Percentiles rank a stretch among this genome's conserved stretches.
Evolutionary conservation across 179 eudicot species (phyloP).

Genomic region (Carnegiea gigantea): DNA sequence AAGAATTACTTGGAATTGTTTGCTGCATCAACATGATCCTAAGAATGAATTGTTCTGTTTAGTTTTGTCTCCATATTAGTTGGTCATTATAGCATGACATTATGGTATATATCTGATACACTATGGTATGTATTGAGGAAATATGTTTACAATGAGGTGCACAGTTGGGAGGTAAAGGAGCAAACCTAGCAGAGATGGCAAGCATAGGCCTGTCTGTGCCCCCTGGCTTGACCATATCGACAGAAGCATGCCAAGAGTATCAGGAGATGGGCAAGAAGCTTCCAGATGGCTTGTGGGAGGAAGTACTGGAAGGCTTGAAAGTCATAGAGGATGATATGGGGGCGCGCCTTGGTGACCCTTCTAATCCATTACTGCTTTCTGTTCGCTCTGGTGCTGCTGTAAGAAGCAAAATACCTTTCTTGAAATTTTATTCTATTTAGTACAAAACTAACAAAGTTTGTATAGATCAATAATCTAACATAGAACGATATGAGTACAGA

Average conservation of each 20-base stretch:
- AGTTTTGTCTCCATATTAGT: not conserved
- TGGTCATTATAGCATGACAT: not conserved
- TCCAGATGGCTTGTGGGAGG: conserved; percentile 79
- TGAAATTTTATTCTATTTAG: not conserved
- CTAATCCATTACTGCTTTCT: conserved; percentile 86
- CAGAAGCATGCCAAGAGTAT: conserved; percentile 97
- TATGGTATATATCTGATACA: not conserved
- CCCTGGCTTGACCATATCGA: conserved; percentile 91
- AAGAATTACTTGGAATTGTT: not conserved
- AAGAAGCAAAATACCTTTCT: not conserved
- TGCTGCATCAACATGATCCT: not conserved
- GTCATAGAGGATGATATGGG: conserved; percentile 78
- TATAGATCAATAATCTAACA: not conserved
- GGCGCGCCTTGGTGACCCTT: conserved; percentile 79
- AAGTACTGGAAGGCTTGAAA: conserved; percentile 59
- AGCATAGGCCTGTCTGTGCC: conserved; percentile 98
- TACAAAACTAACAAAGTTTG: too few species aligned
- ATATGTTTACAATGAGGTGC: not conserved
- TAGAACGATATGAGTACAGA: conserved; percentile 33
- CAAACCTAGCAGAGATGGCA: conserved; percentile 98
- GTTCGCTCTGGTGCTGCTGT: conserved; percentile 98
- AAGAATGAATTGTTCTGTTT: not conserved
- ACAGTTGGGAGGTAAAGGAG: conserved; percentile 99
- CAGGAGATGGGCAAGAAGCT: conserved; percentile 62
- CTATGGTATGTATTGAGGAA: not conserved